Evolutionary conservation across 2,329 filamentous ascomycete genomes (phyloP), one percentile per base, ranked within the genome.

Genomic region (Fusarium heterosporum): DNA sequence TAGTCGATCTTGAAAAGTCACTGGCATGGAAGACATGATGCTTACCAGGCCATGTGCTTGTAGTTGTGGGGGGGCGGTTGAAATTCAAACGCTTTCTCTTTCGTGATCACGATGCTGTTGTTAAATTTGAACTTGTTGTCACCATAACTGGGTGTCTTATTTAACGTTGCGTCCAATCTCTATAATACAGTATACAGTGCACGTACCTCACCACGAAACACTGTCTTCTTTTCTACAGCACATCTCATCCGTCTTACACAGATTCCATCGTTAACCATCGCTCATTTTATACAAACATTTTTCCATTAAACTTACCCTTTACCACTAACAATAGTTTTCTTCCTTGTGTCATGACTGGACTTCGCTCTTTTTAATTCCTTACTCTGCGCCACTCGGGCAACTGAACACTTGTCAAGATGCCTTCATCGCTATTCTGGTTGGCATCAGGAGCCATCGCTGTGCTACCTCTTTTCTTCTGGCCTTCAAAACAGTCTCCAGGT

Each of bases 361-460:
- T n/a, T 12, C n/a, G 13, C 14, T 25, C 26, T n/a, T 32, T 19
- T 14, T 6, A 25, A 13, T 22, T 12, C 28, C 32, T 6, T 28
- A 25, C 25, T 25, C 28, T 25, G 16, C 32, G 26, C n/a, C 28
- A 22, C 17, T 36, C 22, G 14, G 16, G 32, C n/a, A 13, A 50
- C 46, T 41, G 61, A 62, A 73, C 71, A 73, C 71, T 62, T 73
- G 71, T 73, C 71, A 72, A 64, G 58, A 73, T 73, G 69, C 63
- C 65, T 38, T 43, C 55, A 13, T 55, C 55, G 40, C 54, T 61
- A 46, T 72, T 63, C 47, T 65, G 58, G 55, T 32, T 45, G 3
- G 56, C 52, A 36, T 66, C 62, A n/a, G 55, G 62, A 13, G 64
- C 54, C 8, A 43, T 67, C 2, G 14, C 61, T 12, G 47, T 54